phyloP scores from a whole-genome alignment of 2,329 filamentous ascomycete genomes.

The Arthrobotrys conoides region DNA sequence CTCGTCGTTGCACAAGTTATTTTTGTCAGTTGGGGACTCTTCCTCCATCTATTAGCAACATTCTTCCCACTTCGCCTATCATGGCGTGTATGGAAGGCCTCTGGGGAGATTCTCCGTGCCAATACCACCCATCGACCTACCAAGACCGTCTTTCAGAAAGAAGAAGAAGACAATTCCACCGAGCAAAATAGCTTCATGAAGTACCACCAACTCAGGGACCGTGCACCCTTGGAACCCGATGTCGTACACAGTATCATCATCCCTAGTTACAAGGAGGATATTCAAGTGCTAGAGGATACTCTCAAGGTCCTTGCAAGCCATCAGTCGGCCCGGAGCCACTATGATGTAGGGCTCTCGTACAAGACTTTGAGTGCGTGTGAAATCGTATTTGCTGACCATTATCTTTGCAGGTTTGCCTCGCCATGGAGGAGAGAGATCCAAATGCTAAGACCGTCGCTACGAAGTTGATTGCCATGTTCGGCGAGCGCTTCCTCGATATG shows the following conservation, averaged over 20 bases:
- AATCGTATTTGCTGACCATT: conserved; percentile 48
- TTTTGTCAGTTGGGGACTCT: conserved; percentile 76
- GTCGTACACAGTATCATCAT: conserved; percentile 78
- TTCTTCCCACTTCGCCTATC: conserved; percentile 76
- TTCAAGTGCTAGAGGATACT: conserved; percentile 78
- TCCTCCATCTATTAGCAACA: conserved; percentile 77
- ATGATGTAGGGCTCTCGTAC: conserved; percentile 74
- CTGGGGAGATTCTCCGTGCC: conserved; percentile 70
- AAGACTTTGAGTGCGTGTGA: neutral
- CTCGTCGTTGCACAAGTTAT: conserved; percentile 64
- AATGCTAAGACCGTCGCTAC: conserved; percentile 75
- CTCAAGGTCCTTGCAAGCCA: conserved; percentile 79
- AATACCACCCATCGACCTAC: conserved; percentile 70
- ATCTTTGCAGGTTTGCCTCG: conserved; percentile 75
- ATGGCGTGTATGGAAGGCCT: conserved; percentile 75
- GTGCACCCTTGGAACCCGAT: conserved; percentile 67
- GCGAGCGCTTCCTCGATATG: conserved; percentile 77
- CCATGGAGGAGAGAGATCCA: conserved; percentile 79
- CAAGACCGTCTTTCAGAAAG: conserved; percentile 67
- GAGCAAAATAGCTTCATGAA: conserved; percentile 72
- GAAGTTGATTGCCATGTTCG: conserved; percentile 75
- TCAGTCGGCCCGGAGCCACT: conserved; percentile 74
- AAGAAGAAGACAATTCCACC: conserved; percentile 67
- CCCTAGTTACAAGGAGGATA: conserved; percentile 81
- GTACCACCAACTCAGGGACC: conserved; percentile 69